Conservation (phyloP, 2,329 filamentous ascomycete genomes). For the Simplicillium aogashimaense region DNA sequence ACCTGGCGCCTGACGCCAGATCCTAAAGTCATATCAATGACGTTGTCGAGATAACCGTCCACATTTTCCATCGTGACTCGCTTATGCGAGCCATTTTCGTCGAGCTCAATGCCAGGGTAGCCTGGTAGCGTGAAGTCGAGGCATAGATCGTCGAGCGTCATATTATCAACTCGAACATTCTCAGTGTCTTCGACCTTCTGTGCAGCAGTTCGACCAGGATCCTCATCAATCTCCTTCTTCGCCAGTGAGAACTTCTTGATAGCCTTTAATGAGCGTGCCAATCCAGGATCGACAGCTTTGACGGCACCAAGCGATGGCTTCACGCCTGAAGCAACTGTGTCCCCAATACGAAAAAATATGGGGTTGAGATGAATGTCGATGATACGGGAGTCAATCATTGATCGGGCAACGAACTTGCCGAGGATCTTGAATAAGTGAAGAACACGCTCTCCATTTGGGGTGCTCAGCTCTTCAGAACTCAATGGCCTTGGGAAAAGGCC, state of each 20-base stretch:
- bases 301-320: constrained; percentile 81
- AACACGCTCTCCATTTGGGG: constrained; percentile 77
- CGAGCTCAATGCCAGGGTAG: constrained; percentile 76
- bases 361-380: constrained; percentile 97
- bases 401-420: constrained; percentile 93
- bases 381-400: constrained; percentile 96
- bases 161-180: constrained; percentile 64
- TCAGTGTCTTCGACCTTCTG: constrained; percentile 64
- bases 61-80: constrained; percentile 85
- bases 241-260: constrained; percentile 79
- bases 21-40: constrained; percentile 87
- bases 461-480: constrained; percentile 62
- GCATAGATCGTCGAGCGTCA: constrained; percentile 73
- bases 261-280: constrained; percentile 76
- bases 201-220: constrained; percentile 51
- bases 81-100: constrained; percentile 63
- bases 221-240: constrained; percentile 74
- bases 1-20: constrained; percentile 80
- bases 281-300: constrained; percentile 75
- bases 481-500: constrained; percentile 90
- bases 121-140: constrained; percentile 94
- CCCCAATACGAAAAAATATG: constrained; percentile 91
- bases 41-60: constrained; percentile 75
- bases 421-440: constrained; percentile 85
- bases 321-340: constrained; percentile 50